Evolutionary conservation across 129 eudicot species (phyloP), one percentile per base, ranked within the genome.

Genomic region (Ambrosia trifida): DNA sequence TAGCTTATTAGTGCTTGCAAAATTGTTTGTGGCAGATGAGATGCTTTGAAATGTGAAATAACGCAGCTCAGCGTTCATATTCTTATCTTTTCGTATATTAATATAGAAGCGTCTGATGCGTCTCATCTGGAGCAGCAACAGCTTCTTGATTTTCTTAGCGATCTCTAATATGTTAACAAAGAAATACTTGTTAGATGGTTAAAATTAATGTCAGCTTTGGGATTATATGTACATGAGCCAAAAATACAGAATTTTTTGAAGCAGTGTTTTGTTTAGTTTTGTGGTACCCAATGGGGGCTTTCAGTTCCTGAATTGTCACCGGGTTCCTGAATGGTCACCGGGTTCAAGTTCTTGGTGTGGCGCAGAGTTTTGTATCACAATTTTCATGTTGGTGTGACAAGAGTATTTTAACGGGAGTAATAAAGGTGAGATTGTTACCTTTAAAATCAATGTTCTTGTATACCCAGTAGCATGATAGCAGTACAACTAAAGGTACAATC

Each of bases 11-110:
- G 49, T 51, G 59, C 30, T 70, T 38, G 75, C 50, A 38, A 70
- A 77, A 3, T 60, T 51, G 61, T 71, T 70, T 16, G 76, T 77
- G 40, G 81, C 76, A 20, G 72, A 38, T 14, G 52, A 64, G 65
- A 74, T 74, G 65, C 65, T 64, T 13, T 64, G 78, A 38, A 74
- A 74, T 54, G 78, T 52, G 56, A 74, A 74, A 51, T 74, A 64
- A 40, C 18, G 72, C 52, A 38, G 24, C 45, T 74, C 72, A 38
- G 36, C 12, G 33, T 76, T 68, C 7, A 45, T 33, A 9, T 24
- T 24, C 28, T 0, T 24, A 24, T 76, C 43, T 58, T 8, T 13
- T 46, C 24, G 51, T 19, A 56, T 36, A 9, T 66, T 12, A 2
- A 54, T 66, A 67, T 66, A 57, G 10, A 58, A 58, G 54, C 45